Base-by-base conservation (phyloP, 2,329 filamentous ascomycete genomes). In the Madurella mycetomatis region DNA sequence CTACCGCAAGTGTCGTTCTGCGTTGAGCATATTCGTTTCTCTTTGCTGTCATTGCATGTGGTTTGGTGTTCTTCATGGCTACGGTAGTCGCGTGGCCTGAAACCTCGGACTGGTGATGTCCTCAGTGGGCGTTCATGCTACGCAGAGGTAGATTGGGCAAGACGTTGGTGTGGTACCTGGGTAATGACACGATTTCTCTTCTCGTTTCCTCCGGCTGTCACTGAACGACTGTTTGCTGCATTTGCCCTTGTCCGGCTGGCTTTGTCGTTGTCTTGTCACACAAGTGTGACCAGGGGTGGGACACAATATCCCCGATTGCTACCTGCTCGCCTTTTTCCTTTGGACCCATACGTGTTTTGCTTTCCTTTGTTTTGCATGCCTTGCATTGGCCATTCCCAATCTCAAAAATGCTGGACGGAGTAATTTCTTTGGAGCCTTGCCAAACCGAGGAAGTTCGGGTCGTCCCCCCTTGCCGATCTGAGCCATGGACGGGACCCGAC, bases 101-200 rank as follows among this genome's bases (percentile, higher is more conserved):
- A 43, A 32, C 32, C 32, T 44, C n/a, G 25, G 31, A 9, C 32
- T 32, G 32, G 41, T 19, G 13, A 32, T 32, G 41, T n/a, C 42
- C 32, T 43, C 16, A 16, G 5, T 40, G 48, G 44, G 19, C 39
- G 39, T 16, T 40, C 25, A 39, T 48, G 16, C 40, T 55, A 32
- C 32, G 19, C 34, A 49, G 30, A 42, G 37, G 25, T 51, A 55
- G 44, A 48, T 51, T 44, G 43, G 31, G 44, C 18, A 30, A 31
- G 16, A 30, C 32, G 45, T 40, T 31, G 30, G 11, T 17, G 48
- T 16, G 32, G 48, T n/a, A 31, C 34, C 9, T 25, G 13, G 18
- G 16, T 7, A 49, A 50, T 46, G 39, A 17, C 48, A 39, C 19
- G 39, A 11, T 17, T 45, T 41, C 25, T n/a, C 25, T 18, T 12